Evolutionary conservation across 2,329 filamentous ascomycete genomes (phyloP).

Genomic region (Blumeria graminis): DNA sequence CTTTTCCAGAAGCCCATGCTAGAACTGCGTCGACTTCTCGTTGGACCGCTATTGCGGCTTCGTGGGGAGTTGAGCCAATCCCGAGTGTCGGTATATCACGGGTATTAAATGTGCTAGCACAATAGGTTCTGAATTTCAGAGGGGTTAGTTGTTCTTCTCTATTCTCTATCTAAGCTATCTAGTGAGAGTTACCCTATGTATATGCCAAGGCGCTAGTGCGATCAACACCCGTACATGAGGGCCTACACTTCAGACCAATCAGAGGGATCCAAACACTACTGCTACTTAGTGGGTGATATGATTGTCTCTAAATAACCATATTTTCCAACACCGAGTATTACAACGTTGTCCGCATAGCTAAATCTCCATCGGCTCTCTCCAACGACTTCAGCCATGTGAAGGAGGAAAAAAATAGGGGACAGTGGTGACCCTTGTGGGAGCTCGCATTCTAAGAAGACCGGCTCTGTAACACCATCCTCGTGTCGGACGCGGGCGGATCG

Average conservation of each 20-base stretch:
- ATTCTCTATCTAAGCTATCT: no score
- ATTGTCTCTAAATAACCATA: no score
- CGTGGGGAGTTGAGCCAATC: background rate
- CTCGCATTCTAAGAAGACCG: background rate
- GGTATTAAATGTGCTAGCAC: no score
- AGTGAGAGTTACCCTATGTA: no score
- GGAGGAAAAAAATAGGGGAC: background rate
- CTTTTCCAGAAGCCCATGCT: background rate
- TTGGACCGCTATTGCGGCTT: background rate
- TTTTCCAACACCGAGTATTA: no score
- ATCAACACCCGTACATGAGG: no score
- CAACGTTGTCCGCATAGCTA: background rate
- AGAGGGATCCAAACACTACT: no score
- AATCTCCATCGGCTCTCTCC: background rate
- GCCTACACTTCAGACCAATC: no score
- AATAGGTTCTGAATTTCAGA: no score
- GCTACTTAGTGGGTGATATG: no score
- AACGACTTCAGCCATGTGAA: background rate
- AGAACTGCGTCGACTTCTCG: background rate
- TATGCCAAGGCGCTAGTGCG: no score
- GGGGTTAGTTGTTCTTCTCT: no score
- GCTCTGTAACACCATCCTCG: background rate
- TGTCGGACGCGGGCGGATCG: background rate
- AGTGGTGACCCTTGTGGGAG: background rate
- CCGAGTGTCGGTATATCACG: background rate